Evolutionary conservation across 805 yeast species (phyloP).

Genomic region (Saccharomycopsis javanensis): DNA sequence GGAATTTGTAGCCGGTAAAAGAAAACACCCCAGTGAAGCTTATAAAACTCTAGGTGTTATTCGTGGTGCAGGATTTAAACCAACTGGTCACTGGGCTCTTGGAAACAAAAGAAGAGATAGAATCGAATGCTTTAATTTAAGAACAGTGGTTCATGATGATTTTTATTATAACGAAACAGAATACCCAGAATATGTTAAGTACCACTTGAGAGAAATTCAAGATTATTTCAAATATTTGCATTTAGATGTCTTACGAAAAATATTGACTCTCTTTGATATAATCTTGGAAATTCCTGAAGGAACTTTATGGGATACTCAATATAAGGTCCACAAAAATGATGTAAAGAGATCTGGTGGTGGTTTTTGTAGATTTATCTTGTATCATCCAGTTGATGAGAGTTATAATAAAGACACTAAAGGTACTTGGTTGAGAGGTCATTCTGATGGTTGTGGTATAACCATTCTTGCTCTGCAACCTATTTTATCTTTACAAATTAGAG

Average conservation of each 20-base stretch:
- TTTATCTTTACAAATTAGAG: conserved; percentile 31
- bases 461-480: conserved; percentile 34
- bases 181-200: no score
- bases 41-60: conserved; percentile 29
- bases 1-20: conserved; percentile 27
- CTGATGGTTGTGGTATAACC: conserved; percentile 34
- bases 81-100: conserved; percentile 35
- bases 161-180: no score
- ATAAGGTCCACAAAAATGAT: conserved; percentile 28
- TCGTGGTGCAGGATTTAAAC: conserved; percentile 34
- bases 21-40: conserved; percentile 26
- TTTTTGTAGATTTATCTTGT: conserved; percentile 31
- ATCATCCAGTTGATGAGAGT: conserved; percentile 26
- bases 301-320: conserved; percentile 30
- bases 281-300: conserved; percentile 39
- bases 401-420: conserved; percentile 30
- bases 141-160: no score
- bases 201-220: conserved; percentile 33
- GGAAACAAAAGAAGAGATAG: conserved; percentile 31
- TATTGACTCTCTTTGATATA: conserved; percentile 34
- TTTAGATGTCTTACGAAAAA: conserved; percentile 28
- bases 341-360: conserved; percentile 31
- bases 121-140: conserved; percentile 30
- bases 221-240: conserved; percentile 34
- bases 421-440: conserved; percentile 39